Conservation (phyloP, 257 asterid genomes). For the Galeopsis tetrahit region DNA sequence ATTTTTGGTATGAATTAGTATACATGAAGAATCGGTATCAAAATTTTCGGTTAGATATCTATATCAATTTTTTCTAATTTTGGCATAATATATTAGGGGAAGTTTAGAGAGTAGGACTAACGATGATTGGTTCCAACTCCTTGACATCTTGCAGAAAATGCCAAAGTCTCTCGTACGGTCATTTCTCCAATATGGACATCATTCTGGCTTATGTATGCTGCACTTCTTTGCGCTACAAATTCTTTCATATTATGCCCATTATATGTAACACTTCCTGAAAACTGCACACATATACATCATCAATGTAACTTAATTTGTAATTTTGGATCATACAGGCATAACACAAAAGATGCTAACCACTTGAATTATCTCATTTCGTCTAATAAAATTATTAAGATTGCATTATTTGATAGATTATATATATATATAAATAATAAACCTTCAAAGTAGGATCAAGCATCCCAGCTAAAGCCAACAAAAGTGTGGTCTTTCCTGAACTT, state of each 20-base stretch:
- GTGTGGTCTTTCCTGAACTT: conserved; percentile 66
- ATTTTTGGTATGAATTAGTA: no score
- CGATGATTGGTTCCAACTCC: conserved; percentile 71
- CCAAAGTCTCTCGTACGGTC: conserved; percentile 70
- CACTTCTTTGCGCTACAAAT: conserved; percentile 60
- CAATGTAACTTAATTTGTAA: no score
- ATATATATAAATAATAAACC: conserved; percentile 32
- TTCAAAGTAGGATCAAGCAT: conserved; percentile 56
- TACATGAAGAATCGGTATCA: no score
- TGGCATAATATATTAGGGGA: no score
- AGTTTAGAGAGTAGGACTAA: conserved; percentile 33
- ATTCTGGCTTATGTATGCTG: conserved; percentile 69
- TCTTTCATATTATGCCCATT: conserved; percentile 65
- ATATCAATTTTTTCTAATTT: no score
- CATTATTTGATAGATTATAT: no score
- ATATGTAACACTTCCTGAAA: conserved; percentile 59
- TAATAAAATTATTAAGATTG: no score
- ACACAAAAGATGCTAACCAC: no score
- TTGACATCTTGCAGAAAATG: conserved; percentile 74
- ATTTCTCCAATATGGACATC: conserved; percentile 75
- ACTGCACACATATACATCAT: conserved; percentile 47
- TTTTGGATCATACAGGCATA: no score
- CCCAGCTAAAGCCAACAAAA: conserved; percentile 73
- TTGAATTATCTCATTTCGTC: no score
- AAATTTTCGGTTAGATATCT: no score